These are phyloP conservation scores for Echium plantagineum DNA, from an alignment of 257 asterid genomes.

Conservation along the genomic window DNA sequence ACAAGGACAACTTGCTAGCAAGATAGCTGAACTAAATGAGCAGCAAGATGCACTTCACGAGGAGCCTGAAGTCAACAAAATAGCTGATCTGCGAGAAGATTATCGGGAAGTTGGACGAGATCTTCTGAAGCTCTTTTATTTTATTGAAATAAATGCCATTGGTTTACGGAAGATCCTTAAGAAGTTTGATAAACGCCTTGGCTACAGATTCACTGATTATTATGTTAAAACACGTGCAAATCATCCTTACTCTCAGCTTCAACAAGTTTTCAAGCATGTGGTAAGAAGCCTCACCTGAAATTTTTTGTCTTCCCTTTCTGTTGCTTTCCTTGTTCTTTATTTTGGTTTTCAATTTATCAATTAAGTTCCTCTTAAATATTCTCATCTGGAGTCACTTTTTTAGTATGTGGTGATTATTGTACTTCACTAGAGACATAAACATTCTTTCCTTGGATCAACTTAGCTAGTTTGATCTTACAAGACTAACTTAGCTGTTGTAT, in stretches of 20 bases:
- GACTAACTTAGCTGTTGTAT: not conserved
- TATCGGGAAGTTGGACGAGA: conserved; percentile 80
- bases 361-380: not conserved
- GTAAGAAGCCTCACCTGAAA: conserved; percentile 34
- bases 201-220: conserved; percentile 84
- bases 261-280: conserved; percentile 99
- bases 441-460: not conserved
- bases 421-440: not conserved
- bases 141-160: conserved; percentile 82
- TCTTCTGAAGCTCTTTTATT: conserved; percentile 77
- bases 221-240: conserved; percentile 94
- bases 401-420: not conserved
- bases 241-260: conserved; percentile 99
- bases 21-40: conserved; percentile 57
- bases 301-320: not conserved
- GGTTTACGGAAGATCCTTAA: conserved; percentile 91
- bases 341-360: not conserved
- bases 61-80: conserved; percentile 69
- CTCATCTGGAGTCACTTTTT: not conserved
- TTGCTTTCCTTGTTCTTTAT: not conserved
- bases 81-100: conserved; percentile 70
- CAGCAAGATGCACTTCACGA: conserved; percentile 61
- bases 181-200: conserved; percentile 89
- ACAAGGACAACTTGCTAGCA: conserved; percentile 77
- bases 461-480: not conserved